These are phyloP conservation scores for Trebouxia sp. DNA, from an alignment of 139 green algal genomes.

Conservation along the genomic window DNA sequence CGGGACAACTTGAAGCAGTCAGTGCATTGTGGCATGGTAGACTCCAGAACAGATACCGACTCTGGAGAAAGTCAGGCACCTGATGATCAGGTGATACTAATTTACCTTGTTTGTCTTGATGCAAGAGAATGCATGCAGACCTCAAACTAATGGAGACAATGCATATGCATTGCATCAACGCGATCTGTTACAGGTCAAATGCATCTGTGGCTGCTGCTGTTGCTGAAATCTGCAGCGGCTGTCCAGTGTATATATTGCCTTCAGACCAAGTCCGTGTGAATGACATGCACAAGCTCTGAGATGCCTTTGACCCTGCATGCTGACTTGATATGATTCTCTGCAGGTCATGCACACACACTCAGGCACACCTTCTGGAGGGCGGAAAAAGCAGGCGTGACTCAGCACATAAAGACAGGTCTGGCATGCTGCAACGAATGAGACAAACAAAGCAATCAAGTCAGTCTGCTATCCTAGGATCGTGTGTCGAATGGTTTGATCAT, in stretches of 20 bases:
- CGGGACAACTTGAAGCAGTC: neutral
- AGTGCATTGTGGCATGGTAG: slow-evolving; percentile 26
- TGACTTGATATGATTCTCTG: too few species aligned
- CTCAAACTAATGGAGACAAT: too few species aligned
- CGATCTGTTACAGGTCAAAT: neutral
- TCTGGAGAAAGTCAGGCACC: slow-evolving; percentile 13
- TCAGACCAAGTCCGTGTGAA: neutral
- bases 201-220: neutral
- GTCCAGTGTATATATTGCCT: neutral
- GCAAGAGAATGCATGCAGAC: too few species aligned
- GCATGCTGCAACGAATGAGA: too few species aligned
- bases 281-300: neutral
- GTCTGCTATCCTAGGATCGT: too few species aligned
- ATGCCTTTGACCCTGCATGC: too few species aligned
- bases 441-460: too few species aligned
- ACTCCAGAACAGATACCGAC: neutral
- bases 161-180: too few species aligned
- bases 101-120: neutral
- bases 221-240: neutral
- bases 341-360: neutral
- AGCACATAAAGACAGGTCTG: too few species aligned
- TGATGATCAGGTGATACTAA: neutral
- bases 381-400: slow-evolving; percentile 3
- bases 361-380: neutral
- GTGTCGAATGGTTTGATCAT: too few species aligned